Evolutionary conservation across 768 basidiomycete genomes (phyloP).

Genomic region (Lactarius psammicola): DNA sequence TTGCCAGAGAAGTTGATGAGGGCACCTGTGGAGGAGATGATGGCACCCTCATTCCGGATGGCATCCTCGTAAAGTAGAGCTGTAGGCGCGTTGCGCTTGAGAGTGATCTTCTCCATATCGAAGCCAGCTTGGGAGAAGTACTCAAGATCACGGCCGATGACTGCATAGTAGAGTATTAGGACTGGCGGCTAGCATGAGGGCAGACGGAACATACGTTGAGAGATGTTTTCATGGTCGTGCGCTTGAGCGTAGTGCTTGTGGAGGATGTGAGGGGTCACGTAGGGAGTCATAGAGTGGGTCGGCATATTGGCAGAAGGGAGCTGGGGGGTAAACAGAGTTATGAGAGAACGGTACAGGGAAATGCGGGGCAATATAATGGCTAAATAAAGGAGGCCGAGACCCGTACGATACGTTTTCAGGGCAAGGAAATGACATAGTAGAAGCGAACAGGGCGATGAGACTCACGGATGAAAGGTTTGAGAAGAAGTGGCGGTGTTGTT

Average conservation of each 20-base stretch:
- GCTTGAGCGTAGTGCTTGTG: constrained; percentile 83
- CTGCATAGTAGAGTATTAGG: constrained; percentile 41
- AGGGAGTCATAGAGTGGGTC: constrained; percentile 70
- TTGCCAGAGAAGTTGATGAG: constrained; percentile 99
- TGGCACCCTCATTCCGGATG: constrained; percentile 96
- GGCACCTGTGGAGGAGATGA: constrained; percentile 93
- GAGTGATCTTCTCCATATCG: constrained; percentile 95
- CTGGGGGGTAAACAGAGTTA: constrained; percentile 1
- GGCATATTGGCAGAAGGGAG: constrained; percentile 49
- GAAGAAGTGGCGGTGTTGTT: neutral
- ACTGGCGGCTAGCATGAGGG: neutral
- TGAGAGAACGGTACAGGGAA: neutral
- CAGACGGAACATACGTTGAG: constrained; percentile 49
- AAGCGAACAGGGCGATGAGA: neutral
- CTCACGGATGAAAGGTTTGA: constrained; percentile 8
- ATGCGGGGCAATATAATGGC: constrained; percentile 14
- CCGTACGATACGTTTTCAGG: constrained; percentile 3
- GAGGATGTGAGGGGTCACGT: constrained; percentile 86
- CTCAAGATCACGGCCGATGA: constrained; percentile 90
- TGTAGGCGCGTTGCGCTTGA: constrained; percentile 90
- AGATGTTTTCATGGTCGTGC: constrained; percentile 59
- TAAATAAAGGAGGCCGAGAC: constrained; percentile 16
- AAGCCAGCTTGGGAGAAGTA: constrained; percentile 99
- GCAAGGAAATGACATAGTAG: constrained; percentile 11
- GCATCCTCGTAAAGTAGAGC: constrained; percentile 97